These are phyloP conservation scores for Lathyrus oleraceus DNA, from an alignment of 306 rosid genomes.

Conservation along the genomic window DNA sequence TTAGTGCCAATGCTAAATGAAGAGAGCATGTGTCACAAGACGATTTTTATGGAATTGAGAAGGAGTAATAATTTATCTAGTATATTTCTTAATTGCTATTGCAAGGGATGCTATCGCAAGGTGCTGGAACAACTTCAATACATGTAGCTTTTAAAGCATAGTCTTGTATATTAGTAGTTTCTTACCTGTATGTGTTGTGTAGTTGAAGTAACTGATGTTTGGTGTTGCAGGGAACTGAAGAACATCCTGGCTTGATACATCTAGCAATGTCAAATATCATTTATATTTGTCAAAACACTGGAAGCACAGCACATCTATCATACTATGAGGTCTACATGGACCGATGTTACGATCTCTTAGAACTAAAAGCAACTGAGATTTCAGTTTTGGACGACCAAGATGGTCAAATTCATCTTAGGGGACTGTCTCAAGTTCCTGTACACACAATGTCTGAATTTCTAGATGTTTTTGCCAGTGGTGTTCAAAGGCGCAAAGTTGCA, in stretches of 20 bases:
- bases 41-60: neutral
- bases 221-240: slow-evolving; percentile 73
- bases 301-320: slow-evolving; percentile 66
- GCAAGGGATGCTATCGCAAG: too few species aligned
- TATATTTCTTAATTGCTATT: too few species aligned
- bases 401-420: slow-evolving; percentile 82
- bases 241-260: slow-evolving; percentile 74
- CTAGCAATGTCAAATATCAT: slow-evolving; percentile 70
- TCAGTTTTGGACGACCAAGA: slow-evolving; percentile 77
- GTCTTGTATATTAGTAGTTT: too few species aligned
- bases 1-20: neutral
- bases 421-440: slow-evolving; percentile 67
- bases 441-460: slow-evolving; percentile 64
- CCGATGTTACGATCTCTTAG: slow-evolving; percentile 86
- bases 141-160: too few species aligned
- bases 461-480: slow-evolving; percentile 59
- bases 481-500: slow-evolving; percentile 77
- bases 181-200: neutral
- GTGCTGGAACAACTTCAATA: too few species aligned
- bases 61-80: neutral
- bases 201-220: slow-evolving; percentile 26
- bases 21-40: neutral
- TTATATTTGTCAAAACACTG: slow-evolving; percentile 56
- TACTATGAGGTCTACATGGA: slow-evolving; percentile 92
- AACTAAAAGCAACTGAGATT: slow-evolving; percentile 73